Evolutionary conservation across 805 yeast species (phyloP), one percentile per base, ranked within the genome.

Genomic region (Starmerella tilneyi): DNA sequence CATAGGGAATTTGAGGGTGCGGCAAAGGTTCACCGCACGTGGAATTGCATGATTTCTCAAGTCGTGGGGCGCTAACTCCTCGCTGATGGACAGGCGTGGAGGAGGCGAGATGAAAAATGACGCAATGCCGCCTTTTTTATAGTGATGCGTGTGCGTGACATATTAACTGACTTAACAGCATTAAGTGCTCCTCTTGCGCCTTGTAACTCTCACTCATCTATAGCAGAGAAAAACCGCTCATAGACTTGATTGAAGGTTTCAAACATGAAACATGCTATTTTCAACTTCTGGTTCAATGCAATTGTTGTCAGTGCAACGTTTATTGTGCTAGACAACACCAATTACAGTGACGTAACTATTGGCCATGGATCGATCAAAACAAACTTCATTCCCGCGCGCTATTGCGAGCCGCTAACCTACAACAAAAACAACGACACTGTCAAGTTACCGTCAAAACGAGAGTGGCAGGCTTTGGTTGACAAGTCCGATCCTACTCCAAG

Each of bases 341-440:
- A 33, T 17, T 33, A 33, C 16, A 33, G 26, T 11, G 36, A 33
- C 15, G 36, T 33, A n/a, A 19, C 23, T 9, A 5, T 33, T 9
- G 36, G 17, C 8, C 36, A 33, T 16, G 36, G 36, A 7, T 33
- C 36, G 7, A 33, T 33, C 36, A 12, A 15, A 11, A 33, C 36
- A 9, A 33, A 33, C 26, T 33, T 33, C 15, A 15, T 33, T 9
- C 36, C 36, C 5, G 36, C 36, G 6, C 36, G 36, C 23, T 33
- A 33, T 24, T 33, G 36, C 5, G 26, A 33, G 24, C 36, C 36
- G 26, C 36, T 33, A 16, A 33, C 36, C 9, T 33, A 33, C 26
- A 33, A 33, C 16, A 24, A 13, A 6, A 33, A 33, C 15, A 33
- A 33, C 26, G 26, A 12, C 26, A 19, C 36, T 9, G 36, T 33